phyloP scores from a whole-genome alignment of 768 basidiomycete species.

The Galerina sulciceps region DNA sequence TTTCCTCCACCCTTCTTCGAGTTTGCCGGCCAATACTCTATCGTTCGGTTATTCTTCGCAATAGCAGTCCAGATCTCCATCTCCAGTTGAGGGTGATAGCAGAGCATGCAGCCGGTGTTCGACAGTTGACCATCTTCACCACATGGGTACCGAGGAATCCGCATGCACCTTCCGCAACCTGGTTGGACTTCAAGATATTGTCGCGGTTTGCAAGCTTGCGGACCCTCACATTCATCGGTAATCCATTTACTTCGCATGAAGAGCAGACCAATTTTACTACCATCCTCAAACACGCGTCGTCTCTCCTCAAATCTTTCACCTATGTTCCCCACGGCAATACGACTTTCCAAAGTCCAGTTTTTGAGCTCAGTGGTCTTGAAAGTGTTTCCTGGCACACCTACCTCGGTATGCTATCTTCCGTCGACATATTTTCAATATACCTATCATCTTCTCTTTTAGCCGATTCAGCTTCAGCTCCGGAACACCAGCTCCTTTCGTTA shows the following conservation, averaged over 20 bases:
- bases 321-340: slow-evolving; percentile 1
- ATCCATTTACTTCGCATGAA: neutral
- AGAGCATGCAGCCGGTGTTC: neutral
- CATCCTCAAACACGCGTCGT: neutral
- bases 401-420: neutral
- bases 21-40: slow-evolving; percentile 1
- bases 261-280: slow-evolving; percentile 6
- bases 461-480: neutral
- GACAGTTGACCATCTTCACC: slow-evolving; percentile 4
- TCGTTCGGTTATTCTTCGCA: slow-evolving; percentile 5
- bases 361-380: slow-evolving; percentile 1
- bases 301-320: neutral
- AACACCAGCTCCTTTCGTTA: slow-evolving; percentile 3
- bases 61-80: neutral
- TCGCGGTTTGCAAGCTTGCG: slow-evolving; percentile 1
- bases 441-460: neutral
- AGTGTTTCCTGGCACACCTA: neutral
- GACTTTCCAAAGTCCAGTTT: neutral
- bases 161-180: neutral
- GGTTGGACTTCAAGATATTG: slow-evolving; percentile 1
- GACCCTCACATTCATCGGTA: slow-evolving; percentile 3
- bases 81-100: neutral
- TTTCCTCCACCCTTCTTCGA: neutral
- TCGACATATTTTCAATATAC: neutral
- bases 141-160: slow-evolving; percentile 1